These are phyloP conservation scores for Linnemannia hyalina DNA, from an alignment of 192 early-diverging fungal species.

Conservation along the genomic window DNA sequence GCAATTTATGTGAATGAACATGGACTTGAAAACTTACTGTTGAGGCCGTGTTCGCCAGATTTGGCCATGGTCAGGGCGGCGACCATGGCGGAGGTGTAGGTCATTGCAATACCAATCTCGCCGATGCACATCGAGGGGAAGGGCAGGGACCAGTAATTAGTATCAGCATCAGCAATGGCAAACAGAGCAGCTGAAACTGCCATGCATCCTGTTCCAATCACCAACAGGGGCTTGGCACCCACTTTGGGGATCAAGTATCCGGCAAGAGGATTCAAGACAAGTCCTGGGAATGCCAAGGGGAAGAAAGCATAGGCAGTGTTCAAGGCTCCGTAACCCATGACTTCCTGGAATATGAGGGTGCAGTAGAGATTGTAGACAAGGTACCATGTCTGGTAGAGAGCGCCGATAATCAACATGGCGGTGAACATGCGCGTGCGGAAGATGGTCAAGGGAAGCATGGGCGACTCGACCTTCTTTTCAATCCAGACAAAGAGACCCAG, in stretches of 20 bases:
- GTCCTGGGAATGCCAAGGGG: slow-evolving; percentile 57
- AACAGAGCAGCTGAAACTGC: slow-evolving; percentile 47
- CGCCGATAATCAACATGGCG: slow-evolving; percentile 60
- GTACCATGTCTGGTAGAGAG: slow-evolving; percentile 58
- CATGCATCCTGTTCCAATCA: slow-evolving; percentile 43
- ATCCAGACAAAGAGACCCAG: slow-evolving; percentile 55
- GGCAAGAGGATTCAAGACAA: slow-evolving; percentile 45
- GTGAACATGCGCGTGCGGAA: slow-evolving; percentile 64
- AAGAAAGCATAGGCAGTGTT: slow-evolving; percentile 62
- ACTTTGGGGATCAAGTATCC: slow-evolving; percentile 60
- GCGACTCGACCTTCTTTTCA: slow-evolving; percentile 52
- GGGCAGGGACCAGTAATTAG: slow-evolving; percentile 47
- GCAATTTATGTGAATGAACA: too few species aligned
- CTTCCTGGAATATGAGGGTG: slow-evolving; percentile 66
- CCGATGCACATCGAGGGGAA: slow-evolving; percentile 57
- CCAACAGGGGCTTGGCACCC: slow-evolving; percentile 40
- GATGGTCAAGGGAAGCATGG: slow-evolving; percentile 58
- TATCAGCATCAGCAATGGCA: slow-evolving; percentile 28
- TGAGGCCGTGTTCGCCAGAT: slow-evolving; percentile 51
- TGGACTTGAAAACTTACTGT: slow-evolving; percentile 27
- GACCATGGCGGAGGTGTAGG: slow-evolving; percentile 58
- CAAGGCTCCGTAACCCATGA: slow-evolving; percentile 57
- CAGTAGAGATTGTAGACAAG: slow-evolving; percentile 59
- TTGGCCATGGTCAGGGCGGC: slow-evolving; percentile 48
- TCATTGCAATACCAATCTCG: slow-evolving; percentile 55